Base-by-base conservation (phyloP, 192 early-diverging fungal species). In the Coemansia sp. region DNA sequence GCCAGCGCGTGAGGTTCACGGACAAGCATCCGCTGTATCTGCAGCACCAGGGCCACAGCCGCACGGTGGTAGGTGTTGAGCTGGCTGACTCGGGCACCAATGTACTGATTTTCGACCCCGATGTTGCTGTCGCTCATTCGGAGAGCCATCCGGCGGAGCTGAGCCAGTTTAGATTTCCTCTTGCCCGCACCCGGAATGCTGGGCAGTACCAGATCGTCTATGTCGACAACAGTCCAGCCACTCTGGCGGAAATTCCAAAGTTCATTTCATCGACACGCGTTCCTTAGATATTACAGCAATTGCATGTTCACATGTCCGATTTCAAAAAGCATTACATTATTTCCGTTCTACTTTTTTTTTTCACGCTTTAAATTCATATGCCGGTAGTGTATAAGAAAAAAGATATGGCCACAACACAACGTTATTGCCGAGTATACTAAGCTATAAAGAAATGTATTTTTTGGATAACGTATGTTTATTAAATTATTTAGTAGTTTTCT, bases 21-120 rank as follows among this genome's bases (percentile, higher is more conserved):
- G 28, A 64, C n/a, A 76, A 70, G 54, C 84, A 82, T 3, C 87
- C 89, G 9, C 58, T 91, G 4, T 91, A 91, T 55, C 62, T 89
- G 27, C 89, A 91, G 69, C 86, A 91, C 31, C 79, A 83, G 42
- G 89, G 89, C 0, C 89, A 91, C 45, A 87, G 85, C 49, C 67
- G 86, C 7, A 86, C 85, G 4, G 71, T 88, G 9, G 69, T 88
- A 14, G 89, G 89, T 18, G 71, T 88, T 1, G 85, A 87, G 40
- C n/a, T 77, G 32, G 57, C 75, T 7, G 65, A 60, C 3, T 73
- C 58, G 0, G 73, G 55, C 18, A 51, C 71, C 25, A 74, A 78
- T 35, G 65, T 91, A 6, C 42, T 91, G 30, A 67, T 89, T 12
- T 85, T 88, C 72, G 87, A 91, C 67, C 86, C 89, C 1, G 81